Percentiles rank a stretch among this genome's conserved stretches.
Evolutionary conservation across 108 stramenopile species (phyloP).

Genomic region (Cyclotella kingstonii): DNA sequence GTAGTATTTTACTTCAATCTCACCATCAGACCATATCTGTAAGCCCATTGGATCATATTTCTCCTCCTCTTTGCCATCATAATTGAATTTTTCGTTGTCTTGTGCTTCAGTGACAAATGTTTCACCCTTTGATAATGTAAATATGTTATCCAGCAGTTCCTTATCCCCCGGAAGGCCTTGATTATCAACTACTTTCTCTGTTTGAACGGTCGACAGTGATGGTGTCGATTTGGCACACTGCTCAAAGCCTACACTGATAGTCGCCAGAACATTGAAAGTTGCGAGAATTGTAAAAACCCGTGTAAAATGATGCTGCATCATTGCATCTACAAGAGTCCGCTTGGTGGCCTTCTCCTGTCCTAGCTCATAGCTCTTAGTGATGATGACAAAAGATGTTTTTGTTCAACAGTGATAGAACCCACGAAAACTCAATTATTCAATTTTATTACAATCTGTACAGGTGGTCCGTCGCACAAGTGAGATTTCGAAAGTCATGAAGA

Average conservation of each 20-base stretch:
- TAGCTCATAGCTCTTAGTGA: no score
- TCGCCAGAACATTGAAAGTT: not conserved
- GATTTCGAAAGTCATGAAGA: no score
- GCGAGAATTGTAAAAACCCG: not conserved
- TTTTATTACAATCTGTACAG: no score
- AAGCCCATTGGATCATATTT: conserved; percentile 26
- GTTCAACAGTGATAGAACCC: no score
- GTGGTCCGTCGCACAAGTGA: no score
- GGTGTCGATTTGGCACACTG: not conserved
- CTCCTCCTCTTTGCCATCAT: conserved; percentile 1
- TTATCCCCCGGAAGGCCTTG: not conserved
- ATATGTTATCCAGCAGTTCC: not conserved
- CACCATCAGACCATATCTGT: conserved; percentile 38
- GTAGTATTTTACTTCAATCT: no score
- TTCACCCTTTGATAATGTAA: not conserved
- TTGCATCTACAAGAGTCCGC: no score
- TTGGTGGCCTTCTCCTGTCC: no score
- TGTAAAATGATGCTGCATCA: not conserved
- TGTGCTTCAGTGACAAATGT: not conserved
- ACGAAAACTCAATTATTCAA: no score
- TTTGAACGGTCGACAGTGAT: not conserved
- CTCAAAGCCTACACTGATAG: not conserved
- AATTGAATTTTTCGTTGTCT: not conserved
- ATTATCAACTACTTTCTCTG: not conserved
- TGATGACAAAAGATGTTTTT: no score